These are phyloP conservation scores for Calocybe gangraenosa DNA, from an alignment of 768 basidiomycete genomes.

Conservation along the genomic window DNA sequence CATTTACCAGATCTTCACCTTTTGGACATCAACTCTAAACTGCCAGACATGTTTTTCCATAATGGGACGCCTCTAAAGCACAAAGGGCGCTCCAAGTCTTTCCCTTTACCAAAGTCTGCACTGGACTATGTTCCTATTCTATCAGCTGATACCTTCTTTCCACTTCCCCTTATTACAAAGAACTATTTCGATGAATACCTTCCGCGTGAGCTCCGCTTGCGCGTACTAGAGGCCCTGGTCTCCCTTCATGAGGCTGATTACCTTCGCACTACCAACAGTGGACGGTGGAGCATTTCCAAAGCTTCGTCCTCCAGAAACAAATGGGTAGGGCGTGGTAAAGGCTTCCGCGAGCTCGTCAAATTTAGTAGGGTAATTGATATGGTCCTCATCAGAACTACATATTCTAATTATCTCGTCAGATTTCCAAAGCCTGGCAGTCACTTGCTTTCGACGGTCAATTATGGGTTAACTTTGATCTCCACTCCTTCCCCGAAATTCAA, in stretches of 20 bases:
- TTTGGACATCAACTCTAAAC: constrained; percentile 2
- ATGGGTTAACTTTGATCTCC: constrained; percentile 68
- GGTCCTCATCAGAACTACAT: not conserved
- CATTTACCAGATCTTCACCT: constrained; percentile 8
- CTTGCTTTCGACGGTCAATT: constrained; percentile 84
- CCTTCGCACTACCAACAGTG: constrained; percentile 34
- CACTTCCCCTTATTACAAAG: constrained; percentile 42
- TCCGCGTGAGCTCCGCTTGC: constrained; percentile 67
- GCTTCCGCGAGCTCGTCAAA: constrained; percentile 73
- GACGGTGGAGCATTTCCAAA: constrained; percentile 56
- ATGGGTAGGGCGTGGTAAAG: constrained; percentile 76
- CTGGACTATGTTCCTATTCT: constrained; percentile 54
- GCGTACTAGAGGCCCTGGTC: constrained; percentile 53
- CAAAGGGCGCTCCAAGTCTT: constrained; percentile 62
- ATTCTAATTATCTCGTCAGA: constrained; percentile 36
- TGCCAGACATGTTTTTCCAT: constrained; percentile 5
- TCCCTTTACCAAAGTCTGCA: constrained; percentile 56
- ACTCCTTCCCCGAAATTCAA: constrained; percentile 55
- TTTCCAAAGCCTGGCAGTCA: constrained; percentile 71
- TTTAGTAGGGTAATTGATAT: constrained; percentile 61
- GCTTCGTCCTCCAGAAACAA: constrained; percentile 58
- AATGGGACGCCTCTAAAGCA: constrained; percentile 26
- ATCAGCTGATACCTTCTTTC: constrained; percentile 46
- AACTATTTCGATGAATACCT: constrained; percentile 68
- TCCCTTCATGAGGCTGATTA: constrained; percentile 58